A percentile compares a stretch with the other conserved stretches of the same genome.
Evolutionary conservation across 257 asterid species (phyloP).

Genomic region (Plantago major): DNA sequence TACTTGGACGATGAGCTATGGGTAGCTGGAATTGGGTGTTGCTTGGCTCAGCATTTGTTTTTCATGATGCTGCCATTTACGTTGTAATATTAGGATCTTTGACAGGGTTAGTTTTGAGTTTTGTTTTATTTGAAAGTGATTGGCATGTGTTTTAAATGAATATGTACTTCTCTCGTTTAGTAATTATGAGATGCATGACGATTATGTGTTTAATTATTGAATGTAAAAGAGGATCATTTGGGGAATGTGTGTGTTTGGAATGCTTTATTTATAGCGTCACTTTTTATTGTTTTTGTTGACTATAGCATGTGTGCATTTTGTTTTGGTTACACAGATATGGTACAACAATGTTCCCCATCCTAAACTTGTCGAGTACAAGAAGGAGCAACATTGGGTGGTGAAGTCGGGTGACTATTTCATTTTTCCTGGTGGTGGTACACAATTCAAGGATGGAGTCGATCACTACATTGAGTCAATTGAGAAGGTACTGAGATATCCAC

Average conservation of each 20-base stretch:
- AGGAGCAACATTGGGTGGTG: slow-evolving; percentile 84
- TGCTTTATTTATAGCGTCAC: not conserved
- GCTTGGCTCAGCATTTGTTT: not conserved
- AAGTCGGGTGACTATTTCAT: slow-evolving; percentile 61
- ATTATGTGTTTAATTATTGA: not conserved
- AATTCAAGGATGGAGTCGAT: slow-evolving; percentile 74
- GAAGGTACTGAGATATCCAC: slow-evolving; percentile 35
- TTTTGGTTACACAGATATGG: slow-evolving; percentile 63
- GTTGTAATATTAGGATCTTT: not conserved
- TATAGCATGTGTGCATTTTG: slow-evolving; percentile 7
- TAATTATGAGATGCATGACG: slow-evolving; percentile 1
- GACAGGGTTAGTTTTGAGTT: not conserved
- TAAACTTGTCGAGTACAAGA: slow-evolving; percentile 94
- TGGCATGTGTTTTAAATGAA: not conserved
- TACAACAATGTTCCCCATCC: slow-evolving; percentile 93
- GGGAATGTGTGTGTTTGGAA: not conserved
- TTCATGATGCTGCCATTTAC: not conserved
- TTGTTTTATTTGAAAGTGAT: not conserved
- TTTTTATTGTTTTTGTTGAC: not conserved
- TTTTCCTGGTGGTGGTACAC: slow-evolving; percentile 98
- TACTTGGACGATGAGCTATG: not conserved
- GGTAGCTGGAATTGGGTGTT: not conserved
- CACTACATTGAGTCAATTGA: slow-evolving; percentile 53
- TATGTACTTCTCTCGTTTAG: not conserved
- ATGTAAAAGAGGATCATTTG: not conserved